Conservation (phyloP, 2,329 filamentous ascomycete genomes). For the Alternaria sp. region DNA sequence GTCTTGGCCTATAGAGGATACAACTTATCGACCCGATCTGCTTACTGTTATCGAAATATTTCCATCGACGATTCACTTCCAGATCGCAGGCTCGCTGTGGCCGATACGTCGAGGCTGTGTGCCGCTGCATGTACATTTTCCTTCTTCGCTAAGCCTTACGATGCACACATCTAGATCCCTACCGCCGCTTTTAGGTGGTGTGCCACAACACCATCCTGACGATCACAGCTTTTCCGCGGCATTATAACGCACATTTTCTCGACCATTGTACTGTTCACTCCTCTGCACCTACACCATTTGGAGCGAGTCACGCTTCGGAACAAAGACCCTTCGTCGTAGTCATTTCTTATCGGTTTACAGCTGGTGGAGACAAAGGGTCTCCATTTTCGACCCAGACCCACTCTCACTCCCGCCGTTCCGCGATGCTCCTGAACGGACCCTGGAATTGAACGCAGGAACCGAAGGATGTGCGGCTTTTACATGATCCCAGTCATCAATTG, state of each 20-base stretch:
- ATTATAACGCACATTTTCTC: not conserved
- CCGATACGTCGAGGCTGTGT: not conserved
- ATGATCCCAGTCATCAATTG: not conserved
- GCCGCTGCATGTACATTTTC: constrained; percentile 1
- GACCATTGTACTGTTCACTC: not conserved
- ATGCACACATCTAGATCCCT: constrained; percentile 6
- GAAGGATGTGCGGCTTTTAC: not conserved
- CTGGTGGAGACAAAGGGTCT: not conserved
- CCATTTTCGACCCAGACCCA: not conserved
- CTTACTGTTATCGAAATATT: not conserved
- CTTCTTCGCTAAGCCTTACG: constrained; percentile 1
- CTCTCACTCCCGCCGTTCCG: not conserved
- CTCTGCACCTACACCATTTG: not conserved
- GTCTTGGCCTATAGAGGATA: not conserved
- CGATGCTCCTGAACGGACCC: not conserved
- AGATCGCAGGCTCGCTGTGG: not conserved
- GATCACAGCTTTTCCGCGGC: not conserved
- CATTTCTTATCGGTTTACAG: not conserved
- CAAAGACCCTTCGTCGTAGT: not conserved
- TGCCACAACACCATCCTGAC: not conserved
- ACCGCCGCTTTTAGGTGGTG: not conserved
- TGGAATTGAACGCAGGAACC: not conserved
- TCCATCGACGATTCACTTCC: not conserved
- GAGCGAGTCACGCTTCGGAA: not conserved
- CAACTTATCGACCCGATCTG: not conserved